Percentiles rank a stretch among this genome's conserved stretches.
These are phyloP conservation scores for Dactylellina cionopaga DNA, from an alignment of 2,329 filamentous ascomycete species.

Conservation along the genomic window DNA sequence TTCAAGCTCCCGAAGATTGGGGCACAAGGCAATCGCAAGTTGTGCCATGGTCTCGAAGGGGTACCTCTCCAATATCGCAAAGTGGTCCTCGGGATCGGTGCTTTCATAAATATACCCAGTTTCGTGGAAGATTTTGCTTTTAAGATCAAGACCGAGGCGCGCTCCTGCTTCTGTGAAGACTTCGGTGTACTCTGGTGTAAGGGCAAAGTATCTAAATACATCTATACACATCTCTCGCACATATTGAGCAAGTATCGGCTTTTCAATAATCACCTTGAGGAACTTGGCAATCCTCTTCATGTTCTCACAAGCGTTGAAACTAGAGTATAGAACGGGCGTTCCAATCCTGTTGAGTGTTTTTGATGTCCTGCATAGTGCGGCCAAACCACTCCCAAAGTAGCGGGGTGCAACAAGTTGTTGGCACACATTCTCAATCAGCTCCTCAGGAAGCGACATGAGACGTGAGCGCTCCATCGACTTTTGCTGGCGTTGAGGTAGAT, in stretches of 20 bases:
- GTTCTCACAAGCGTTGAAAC: neutral
- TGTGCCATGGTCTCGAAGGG: constrained; percentile 19
- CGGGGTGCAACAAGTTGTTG: too few relatives aligned
- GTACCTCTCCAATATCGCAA: neutral
- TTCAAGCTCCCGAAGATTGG: constrained; percentile 12
- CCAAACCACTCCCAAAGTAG: neutral
- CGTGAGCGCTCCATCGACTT: neutral
- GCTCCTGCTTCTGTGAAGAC: neutral
- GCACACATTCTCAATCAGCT: constrained; percentile 37
- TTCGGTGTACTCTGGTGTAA: neutral
- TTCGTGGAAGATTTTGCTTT: too few relatives aligned
- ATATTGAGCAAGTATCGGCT: neutral
- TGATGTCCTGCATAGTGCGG: constrained; percentile 19
- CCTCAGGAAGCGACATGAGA: constrained; percentile 24
- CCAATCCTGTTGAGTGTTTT: constrained; percentile 19
- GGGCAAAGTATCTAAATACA: neutral
- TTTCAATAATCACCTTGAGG: constrained; percentile 14
- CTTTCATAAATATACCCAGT: too few relatives aligned
- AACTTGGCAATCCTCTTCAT: neutral
- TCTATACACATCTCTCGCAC: neutral
- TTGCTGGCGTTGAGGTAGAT: neutral
- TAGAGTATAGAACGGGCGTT: constrained; percentile 15
- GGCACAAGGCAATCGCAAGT: constrained; percentile 17
- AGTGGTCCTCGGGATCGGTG: neutral
- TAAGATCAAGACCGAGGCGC: constrained; percentile 7